Percentiles rank a stretch among this genome's conserved stretches.
phyloP scores from a whole-genome alignment of 1,284 basidiomycete species.

The Ceratobasidium sp. region DNA sequence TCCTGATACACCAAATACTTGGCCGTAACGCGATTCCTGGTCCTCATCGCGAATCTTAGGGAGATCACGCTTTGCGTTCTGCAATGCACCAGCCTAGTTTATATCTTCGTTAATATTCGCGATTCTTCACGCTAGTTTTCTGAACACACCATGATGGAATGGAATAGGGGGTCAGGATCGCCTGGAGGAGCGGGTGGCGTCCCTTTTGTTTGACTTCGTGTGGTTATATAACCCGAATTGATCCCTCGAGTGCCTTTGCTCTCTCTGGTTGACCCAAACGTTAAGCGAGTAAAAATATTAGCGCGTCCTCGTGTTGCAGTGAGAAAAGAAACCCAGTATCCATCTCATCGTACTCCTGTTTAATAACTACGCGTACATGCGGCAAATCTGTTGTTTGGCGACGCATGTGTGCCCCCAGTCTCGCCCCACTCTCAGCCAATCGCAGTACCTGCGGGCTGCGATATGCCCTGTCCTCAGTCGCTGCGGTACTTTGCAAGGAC shows the following conservation, averaged over 20 bases:
- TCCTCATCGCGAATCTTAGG: constrained; percentile 90
- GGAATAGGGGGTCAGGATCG: constrained; percentile 37
- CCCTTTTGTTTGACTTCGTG: constrained; percentile 20
- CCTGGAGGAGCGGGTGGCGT: constrained; percentile 19
- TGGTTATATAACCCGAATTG: not conserved
- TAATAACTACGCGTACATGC: no score
- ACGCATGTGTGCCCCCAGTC: no score
- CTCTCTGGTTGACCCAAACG: not conserved
- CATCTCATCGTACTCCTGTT: no score
- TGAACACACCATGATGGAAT: constrained; percentile 25
- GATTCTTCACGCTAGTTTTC: not conserved
- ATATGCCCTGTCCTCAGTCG: no score
- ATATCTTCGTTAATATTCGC: not conserved
- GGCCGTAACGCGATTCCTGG: constrained; percentile 84
- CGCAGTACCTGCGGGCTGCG: no score
- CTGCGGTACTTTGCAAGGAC: no score
- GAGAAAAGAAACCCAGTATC: no score
- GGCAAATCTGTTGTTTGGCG: no score
- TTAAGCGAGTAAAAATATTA: not conserved
- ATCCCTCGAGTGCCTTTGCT: not conserved
- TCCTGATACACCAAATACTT: constrained; percentile 93
- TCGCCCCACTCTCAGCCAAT: no score
- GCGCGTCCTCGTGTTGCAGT: no score
- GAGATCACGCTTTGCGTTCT: constrained; percentile 86
- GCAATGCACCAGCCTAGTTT: constrained; percentile 83